These are phyloP conservation scores for Pichia sp. DNA, from an alignment of 1,139 yeast genomes.

Conservation along the genomic window DNA sequence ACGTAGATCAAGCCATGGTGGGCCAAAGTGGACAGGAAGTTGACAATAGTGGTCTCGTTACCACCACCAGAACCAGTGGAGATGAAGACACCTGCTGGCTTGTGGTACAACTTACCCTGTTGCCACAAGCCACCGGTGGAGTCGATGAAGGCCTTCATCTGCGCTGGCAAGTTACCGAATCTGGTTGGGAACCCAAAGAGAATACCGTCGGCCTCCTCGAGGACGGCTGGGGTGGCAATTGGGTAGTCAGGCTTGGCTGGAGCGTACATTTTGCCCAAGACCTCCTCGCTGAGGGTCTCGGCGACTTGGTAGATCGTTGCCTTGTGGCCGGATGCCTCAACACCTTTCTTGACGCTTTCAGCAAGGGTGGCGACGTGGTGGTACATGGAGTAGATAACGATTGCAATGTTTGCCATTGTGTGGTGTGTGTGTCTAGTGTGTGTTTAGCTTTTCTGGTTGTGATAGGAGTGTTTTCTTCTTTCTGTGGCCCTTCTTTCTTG, in stretches of 20 bases:
- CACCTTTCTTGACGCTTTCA: conserved; percentile 64
- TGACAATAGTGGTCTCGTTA: conserved; percentile 67
- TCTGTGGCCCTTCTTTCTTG: neutral
- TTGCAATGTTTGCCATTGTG: conserved; percentile 52
- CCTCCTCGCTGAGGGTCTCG: conserved; percentile 69
- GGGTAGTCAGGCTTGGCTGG: conserved; percentile 68
- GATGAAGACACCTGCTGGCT: conserved; percentile 71
- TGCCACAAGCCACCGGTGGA: conserved; percentile 84
- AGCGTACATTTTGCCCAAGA: conserved; percentile 59
- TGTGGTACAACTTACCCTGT: conserved; percentile 66
- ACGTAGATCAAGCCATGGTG: conserved; percentile 80
- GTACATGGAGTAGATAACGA: conserved; percentile 77
- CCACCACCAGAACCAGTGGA: conserved; percentile 87
- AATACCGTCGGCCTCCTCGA: conserved; percentile 67
- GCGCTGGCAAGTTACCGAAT: conserved; percentile 78
- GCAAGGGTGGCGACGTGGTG: conserved; percentile 74
- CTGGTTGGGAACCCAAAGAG: conserved; percentile 82
- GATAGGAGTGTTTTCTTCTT: neutral
- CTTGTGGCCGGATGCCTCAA: conserved; percentile 67
- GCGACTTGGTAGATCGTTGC: conserved; percentile 76
- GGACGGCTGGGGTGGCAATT: conserved; percentile 57
- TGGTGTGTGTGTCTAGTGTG: neutral
- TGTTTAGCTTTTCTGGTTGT: neutral
- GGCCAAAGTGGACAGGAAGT: conserved; percentile 60
- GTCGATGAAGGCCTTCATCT: conserved; percentile 79